A percentile compares a stretch with the other conserved stretches of the same genome.
Conservation (phyloP, 2,329 filamentous ascomycete genomes). For the Aspergillus calidoustus region DNA sequence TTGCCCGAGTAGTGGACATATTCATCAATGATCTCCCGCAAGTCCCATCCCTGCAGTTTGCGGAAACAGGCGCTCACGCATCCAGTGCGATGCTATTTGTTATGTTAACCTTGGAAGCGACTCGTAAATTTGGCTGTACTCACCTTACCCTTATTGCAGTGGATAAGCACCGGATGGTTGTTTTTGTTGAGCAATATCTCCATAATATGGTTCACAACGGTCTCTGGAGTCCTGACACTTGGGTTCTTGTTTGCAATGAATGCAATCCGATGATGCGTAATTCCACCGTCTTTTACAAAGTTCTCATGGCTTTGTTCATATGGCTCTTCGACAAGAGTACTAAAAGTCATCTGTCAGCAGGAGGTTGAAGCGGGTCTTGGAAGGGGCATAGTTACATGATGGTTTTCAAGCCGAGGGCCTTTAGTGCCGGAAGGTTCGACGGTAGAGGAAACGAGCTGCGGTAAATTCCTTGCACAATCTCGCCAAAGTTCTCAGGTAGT, state of each 20-base stretch:
- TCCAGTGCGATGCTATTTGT: slow-evolving; percentile 75
- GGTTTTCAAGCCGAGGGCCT: slow-evolving; percentile 72
- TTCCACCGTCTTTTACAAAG: slow-evolving; percentile 70
- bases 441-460: slow-evolving; percentile 78
- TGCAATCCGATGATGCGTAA: slow-evolving; percentile 74
- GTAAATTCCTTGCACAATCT: slow-evolving; percentile 75
- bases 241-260: slow-evolving; percentile 88
- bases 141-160: slow-evolving; percentile 91
- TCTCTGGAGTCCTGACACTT: slow-evolving; percentile 64
- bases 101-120: slow-evolving; percentile 4
- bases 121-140: slow-evolving; percentile 20
- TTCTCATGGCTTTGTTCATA: slow-evolving; percentile 51
- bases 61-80: slow-evolving; percentile 83
- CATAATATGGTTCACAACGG: slow-evolving; percentile 73
- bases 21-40: slow-evolving; percentile 68
- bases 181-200: slow-evolving; percentile 70
- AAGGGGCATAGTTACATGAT: slow-evolving; percentile 66
- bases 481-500: slow-evolving; percentile 74
- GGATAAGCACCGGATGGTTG: slow-evolving; percentile 81
- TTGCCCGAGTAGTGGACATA: slow-evolving; percentile 66
- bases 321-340: slow-evolving; percentile 68
- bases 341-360: slow-evolving; percentile 31
- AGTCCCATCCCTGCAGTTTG: slow-evolving; percentile 71
- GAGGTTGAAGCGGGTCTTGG: neutral
- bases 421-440: slow-evolving; percentile 72